Evolutionary conservation across 2,329 filamentous ascomycete genomes (phyloP), one percentile per base, ranked within the genome.

Genomic region (Penicillium sp.): DNA sequence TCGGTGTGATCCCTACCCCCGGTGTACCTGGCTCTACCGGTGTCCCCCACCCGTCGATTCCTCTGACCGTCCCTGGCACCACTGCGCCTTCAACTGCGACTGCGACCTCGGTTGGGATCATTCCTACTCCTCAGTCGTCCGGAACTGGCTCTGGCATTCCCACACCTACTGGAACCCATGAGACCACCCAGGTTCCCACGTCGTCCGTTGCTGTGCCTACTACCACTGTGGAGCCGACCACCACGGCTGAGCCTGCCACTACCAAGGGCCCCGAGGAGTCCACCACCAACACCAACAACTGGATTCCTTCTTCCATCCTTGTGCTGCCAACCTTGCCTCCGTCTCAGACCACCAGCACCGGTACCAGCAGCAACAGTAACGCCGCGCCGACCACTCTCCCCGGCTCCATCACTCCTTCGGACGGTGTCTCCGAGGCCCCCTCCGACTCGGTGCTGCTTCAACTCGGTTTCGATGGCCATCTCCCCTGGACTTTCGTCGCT

Each of bases 401-500:
- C 22, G 87, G 86, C 70, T 85, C 91, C 46, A 93, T 97, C 66
- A 85, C 88, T 30, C 92, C 92, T 8, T 85, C 87, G 43, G 82
- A 84, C 58, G 84, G 85, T 33, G 82, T 84, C 52, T 80, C 82
- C 22, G 61, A 79, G 4, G 75, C 82, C 19, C 90, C 91, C 0
- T 78, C 82, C 3, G 90, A 91, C 67, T 87, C 85, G 0, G 87
- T 86, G 4, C 78, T 91, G 68, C 89, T 97, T 68, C 92, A 97
- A 74, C 84, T 98, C 64, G 95, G 91, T 37, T 97, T 98, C 83
- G 81, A 86, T 55, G 89, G 87, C 71, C 85, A 86, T 1, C 84
- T 96, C 68, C 94, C 96, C 79, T 99, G 95, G 76, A 80, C 85
- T 8, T 97, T 96, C 73, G 90, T 98, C 30, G 88, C 89, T 11